Base-by-base conservation (phyloP, 2,329 filamentous ascomycete genomes). In the Stemphylium lycopersici region DNA sequence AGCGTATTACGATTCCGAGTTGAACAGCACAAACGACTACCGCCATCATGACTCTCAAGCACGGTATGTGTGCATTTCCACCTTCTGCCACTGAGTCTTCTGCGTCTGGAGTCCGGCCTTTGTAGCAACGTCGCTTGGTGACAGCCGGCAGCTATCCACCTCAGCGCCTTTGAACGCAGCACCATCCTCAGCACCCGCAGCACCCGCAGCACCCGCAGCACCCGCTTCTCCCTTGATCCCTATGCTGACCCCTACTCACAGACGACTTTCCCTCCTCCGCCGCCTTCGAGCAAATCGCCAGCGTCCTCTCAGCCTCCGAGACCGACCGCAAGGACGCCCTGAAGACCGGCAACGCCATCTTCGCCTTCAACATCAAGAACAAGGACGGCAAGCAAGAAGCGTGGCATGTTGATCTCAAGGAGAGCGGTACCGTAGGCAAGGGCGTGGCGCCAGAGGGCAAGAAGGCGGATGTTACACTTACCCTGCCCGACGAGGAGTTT, bases 401-500 rank as follows among this genome's bases (percentile, higher is more conserved):
- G 79, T 99, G 95, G 95, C 86, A 96, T 81, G 90, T 99, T 67
- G 95, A 99, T 76, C 86, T 99, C 59, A 97, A 97, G 84, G 85
- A 96, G 71, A 89, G 88, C 59, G 95, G 95, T 61, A 84, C 84
- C 51, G 93, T 96, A 37, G 89, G 84, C 68, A 89, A 89, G 73
- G 95, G 95, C 51, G 75, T 84, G 22, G 84, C 84, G 29, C 85
- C 86, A 11, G 76, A 77, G 49, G 89, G 89, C 66, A 85, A 84
- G 65, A 96, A 97, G 81, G 87, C 93, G 36, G 91, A 87, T 74
- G 93, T 98, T 56, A 96, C 91, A n/a, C 84, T 98, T 40, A 77
- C 83, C 4, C 85, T 98, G 64, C 90, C 87, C 56, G 95, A 99
- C 60, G 84, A 86, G 53, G 91, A 98, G 78, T 99, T 99, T 73